Conservation (phyloP, 345 rosid species). For the Hevea brasiliensis region DNA sequence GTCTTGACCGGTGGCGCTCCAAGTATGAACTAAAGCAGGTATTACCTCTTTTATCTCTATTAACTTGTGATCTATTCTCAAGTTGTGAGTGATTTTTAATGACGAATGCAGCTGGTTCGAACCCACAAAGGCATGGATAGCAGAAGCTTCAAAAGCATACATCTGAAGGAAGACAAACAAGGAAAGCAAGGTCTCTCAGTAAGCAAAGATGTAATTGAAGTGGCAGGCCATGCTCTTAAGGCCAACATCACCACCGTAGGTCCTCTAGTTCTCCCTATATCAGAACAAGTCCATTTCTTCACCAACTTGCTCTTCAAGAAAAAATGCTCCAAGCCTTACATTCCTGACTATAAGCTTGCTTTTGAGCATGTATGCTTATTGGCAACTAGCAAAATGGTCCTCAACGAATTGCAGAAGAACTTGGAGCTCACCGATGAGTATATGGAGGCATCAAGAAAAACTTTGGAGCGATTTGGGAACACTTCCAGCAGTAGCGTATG, state of each 20-base stretch:
- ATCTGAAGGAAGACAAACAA: slow-evolving; percentile 47
- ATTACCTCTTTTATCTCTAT: background rate
- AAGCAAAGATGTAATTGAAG: slow-evolving; percentile 52
- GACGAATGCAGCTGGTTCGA: slow-evolving; percentile 50
- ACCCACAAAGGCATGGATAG: slow-evolving; percentile 65
- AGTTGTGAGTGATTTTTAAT: too few relatives aligned
- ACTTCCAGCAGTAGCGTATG: too few relatives aligned
- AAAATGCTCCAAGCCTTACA: slow-evolving; percentile 41
- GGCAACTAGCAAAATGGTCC: slow-evolving; percentile 52
- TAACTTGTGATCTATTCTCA: too few relatives aligned
- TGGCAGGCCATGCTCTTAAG: slow-evolving; percentile 57
- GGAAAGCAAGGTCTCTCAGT: slow-evolving; percentile 54
- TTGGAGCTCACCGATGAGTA: slow-evolving; percentile 58
- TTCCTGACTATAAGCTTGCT: slow-evolving; percentile 53
- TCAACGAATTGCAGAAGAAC: slow-evolving; percentile 61
- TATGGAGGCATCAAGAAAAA: slow-evolving; percentile 64
- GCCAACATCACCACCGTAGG: too few relatives aligned
- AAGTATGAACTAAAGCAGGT: slow-evolving; percentile 20
- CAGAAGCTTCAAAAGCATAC: too few relatives aligned
- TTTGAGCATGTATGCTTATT: slow-evolving; percentile 61
- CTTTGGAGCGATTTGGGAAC: too few relatives aligned
- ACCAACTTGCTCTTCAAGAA: slow-evolving; percentile 34
- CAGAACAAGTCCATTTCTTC: slow-evolving; percentile 53
- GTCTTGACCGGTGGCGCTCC: slow-evolving; percentile 16
- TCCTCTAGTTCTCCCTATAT: slow-evolving; percentile 55